phyloP scores from a whole-genome alignment of 192 early-diverging fungal species.

The Pilaira anomala region DNA sequence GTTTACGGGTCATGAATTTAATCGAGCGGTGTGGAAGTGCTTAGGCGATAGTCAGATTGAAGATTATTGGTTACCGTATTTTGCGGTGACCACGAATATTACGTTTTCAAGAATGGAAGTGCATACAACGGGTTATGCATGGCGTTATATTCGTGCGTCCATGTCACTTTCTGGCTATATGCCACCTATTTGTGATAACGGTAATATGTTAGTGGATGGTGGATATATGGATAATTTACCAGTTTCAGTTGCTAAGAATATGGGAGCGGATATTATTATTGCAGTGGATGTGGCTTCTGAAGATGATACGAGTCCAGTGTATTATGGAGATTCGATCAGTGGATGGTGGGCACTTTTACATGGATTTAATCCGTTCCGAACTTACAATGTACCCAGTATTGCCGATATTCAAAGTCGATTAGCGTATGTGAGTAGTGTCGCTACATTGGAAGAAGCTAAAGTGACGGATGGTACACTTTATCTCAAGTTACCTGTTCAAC shows the following conservation, averaged over 20 bases:
- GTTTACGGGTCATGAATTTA: constrained; percentile 93
- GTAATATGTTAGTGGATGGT: constrained; percentile 96
- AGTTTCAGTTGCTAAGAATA: constrained; percentile 65
- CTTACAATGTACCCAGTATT: constrained; percentile 79
- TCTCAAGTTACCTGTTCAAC: constrained; percentile 80
- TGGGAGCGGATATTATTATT: constrained; percentile 89
- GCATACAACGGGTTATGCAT: constrained; percentile 89
- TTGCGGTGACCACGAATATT: constrained; percentile 94
- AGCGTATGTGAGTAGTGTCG: constrained; percentile 89
- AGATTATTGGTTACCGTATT: constrained; percentile 97
- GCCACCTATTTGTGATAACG: constrained; percentile 95
- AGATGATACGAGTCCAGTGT: constrained; percentile 91
- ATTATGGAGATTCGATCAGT: constrained; percentile 86
- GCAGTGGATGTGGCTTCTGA: constrained; percentile 91
- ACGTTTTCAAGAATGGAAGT: constrained; percentile 92
- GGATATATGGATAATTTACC: constrained; percentile 98
- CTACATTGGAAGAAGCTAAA: constrained; percentile 89
- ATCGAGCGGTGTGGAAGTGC: constrained; percentile 94
- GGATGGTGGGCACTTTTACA: constrained; percentile 91
- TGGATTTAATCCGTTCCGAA: constrained; percentile 74
- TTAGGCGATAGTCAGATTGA: constrained; percentile 93
- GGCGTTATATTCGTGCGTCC: constrained; percentile 96
- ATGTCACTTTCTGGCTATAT: constrained; percentile 97
- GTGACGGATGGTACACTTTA: constrained; percentile 76
- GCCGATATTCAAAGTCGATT: constrained; percentile 93